phyloP scores from a whole-genome alignment of 1,284 basidiomycete species.

The Cystobasidium sp. region DNA sequence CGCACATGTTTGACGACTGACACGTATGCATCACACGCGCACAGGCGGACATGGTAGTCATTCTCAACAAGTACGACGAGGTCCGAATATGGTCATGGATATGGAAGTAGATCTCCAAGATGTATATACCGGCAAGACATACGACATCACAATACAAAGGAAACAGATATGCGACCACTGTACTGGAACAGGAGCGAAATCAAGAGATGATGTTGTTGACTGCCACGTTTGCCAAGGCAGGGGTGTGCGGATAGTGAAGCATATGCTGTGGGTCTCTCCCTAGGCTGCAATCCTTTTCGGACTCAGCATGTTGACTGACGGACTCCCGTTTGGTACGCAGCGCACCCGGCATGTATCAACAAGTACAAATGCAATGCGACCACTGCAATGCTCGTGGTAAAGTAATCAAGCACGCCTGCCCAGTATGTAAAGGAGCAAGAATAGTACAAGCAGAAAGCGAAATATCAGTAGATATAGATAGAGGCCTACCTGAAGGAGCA shows the following conservation, averaged over 20 bases:
- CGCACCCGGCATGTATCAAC: conserved; percentile 54
- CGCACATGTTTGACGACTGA: conserved; percentile 56
- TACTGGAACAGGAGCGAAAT: conserved; percentile 86
- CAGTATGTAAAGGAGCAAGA: conserved; percentile 79
- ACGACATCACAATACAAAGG: conserved; percentile 80
- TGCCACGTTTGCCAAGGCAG: conserved; percentile 80
- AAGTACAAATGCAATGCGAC: conserved; percentile 67
- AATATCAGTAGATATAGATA: conserved; percentile 78
- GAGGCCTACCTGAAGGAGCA: conserved; percentile 86
- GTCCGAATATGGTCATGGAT: conserved; percentile 80
- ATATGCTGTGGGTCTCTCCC: conserved; percentile 68
- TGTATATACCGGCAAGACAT: conserved; percentile 65
- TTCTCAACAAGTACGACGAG: conserved; percentile 73
- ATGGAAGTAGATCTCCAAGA: conserved; percentile 84
- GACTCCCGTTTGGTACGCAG: not conserved
- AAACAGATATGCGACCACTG: conserved; percentile 89
- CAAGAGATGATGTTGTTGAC: conserved; percentile 78
- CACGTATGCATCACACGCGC: conserved; percentile 59
- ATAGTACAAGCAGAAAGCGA: conserved; percentile 67
- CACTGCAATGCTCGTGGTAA: conserved; percentile 82
- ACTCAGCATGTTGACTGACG: not conserved
- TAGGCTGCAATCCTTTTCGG: conserved; percentile 60
- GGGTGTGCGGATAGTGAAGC: conserved; percentile 80
- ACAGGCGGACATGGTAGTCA: conserved; percentile 54
- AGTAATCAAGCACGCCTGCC: conserved; percentile 70